These are phyloP conservation scores for Macrotyloma uniflorum DNA, from an alignment of 306 rosid genomes.

Conservation along the genomic window DNA sequence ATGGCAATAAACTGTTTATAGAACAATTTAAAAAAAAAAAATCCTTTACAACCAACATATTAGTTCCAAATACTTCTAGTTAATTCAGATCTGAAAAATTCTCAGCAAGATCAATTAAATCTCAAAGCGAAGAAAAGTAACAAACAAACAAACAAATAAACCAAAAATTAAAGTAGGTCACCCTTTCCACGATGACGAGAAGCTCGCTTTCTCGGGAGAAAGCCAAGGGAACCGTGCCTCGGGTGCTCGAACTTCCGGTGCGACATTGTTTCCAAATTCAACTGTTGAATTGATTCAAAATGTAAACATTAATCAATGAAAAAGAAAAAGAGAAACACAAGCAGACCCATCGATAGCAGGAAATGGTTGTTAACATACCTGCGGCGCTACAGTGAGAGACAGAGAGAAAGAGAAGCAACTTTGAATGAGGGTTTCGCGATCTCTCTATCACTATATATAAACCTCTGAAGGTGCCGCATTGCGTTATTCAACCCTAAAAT, in stretches of 20 bases:
- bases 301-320: neutral
- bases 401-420: neutral
- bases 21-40: neutral
- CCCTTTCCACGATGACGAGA: conserved; percentile 86
- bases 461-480: neutral
- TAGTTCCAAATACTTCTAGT: neutral
- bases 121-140: neutral
- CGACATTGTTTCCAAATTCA: conserved; percentile 56
- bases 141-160: neutral
- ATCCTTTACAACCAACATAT: neutral
- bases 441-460: neutral
- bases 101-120: neutral
- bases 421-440: neutral
- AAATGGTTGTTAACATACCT: neutral
- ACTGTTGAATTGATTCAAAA: neutral
- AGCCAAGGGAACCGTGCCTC: conserved; percentile 88
- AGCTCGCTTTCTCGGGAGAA: conserved; percentile 86
- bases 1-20: neutral
- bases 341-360: neutral
- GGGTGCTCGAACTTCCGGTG: conserved; percentile 93
- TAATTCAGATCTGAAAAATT: neutral
- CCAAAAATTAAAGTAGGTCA: neutral
- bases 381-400: too few species aligned
- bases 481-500: neutral
- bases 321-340: neutral